Conservation (phyloP, 139 green algal genomes). For the Chlamydomonas eustigma region DNA sequence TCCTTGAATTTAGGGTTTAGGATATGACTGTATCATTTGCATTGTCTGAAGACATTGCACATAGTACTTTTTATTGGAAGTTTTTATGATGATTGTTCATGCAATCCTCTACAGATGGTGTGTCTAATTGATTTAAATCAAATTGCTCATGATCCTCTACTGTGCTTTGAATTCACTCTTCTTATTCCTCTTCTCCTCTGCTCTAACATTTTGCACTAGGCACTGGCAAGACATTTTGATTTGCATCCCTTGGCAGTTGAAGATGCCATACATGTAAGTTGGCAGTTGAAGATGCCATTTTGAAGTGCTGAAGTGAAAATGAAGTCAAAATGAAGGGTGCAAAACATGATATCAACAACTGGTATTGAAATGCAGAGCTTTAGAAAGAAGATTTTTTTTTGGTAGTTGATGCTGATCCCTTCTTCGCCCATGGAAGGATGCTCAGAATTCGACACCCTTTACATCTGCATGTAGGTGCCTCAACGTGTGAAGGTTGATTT, state of each 20-base stretch:
- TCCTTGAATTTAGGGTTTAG: too few species aligned
- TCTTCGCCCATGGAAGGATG: background rate
- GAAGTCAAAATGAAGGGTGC: background rate
- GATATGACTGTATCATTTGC: too few species aligned
- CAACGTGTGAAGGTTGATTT: conserved; percentile 14
- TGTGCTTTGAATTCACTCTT: too few species aligned
- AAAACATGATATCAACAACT: background rate
- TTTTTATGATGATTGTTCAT: too few species aligned
- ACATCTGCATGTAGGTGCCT: background rate
- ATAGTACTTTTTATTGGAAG: too few species aligned
- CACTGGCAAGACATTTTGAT: conserved; percentile 1
- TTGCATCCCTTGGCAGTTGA: conserved; percentile 5
- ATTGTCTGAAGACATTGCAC: too few species aligned
- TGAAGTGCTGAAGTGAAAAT: background rate
- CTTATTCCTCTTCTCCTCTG: too few species aligned
- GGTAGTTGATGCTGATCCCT: background rate
- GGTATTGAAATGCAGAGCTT: background rate
- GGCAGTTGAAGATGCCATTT: background rate
- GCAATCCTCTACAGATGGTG: too few species aligned
- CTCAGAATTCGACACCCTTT: background rate
- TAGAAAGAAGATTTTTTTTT: background rate
- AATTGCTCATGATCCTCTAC: too few species aligned
- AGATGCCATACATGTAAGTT: background rate
- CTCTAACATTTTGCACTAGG: too few species aligned
- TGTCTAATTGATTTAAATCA: too few species aligned